Conservation (phyloP, 2,329 filamentous ascomycete species). For the Aspergillus sp. region DNA sequence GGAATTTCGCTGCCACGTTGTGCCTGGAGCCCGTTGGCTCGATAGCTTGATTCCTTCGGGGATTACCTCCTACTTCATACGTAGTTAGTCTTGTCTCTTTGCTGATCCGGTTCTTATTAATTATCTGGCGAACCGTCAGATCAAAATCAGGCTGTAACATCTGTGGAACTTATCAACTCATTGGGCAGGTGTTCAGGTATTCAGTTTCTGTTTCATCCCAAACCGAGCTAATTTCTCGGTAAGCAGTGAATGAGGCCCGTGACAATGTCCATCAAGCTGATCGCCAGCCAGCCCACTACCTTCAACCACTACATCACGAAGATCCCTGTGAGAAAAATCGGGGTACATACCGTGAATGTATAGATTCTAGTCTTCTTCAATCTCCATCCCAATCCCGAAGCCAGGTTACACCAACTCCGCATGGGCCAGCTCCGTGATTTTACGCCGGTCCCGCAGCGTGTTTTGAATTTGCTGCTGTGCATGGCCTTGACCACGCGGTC, state of each 20-base stretch:
- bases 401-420: background rate
- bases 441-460: background rate
- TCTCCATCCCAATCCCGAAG: background rate
- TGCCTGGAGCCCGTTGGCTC: background rate
- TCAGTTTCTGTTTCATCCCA: too few species aligned
- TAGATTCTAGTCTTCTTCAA: background rate
- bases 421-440: constrained; percentile 1
- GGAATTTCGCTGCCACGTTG: background rate
- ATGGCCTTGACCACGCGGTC: background rate
- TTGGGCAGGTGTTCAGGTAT: too few species aligned
- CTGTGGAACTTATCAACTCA: too few species aligned
- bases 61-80: background rate
- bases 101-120: background rate
- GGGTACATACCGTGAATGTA: background rate
- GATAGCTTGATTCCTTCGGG: background rate
- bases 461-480: background rate
- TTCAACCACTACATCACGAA: too few species aligned
- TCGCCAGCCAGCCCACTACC: too few species aligned
- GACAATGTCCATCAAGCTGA: too few species aligned
- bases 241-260: too few species aligned
- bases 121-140: background rate
- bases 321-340: background rate
- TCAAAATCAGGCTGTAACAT: background rate
- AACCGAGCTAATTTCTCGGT: too few species aligned
- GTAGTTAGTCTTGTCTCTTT: background rate